phyloP scores from a whole-genome alignment of 306 rosid species.

The Lupinus albus region DNA sequence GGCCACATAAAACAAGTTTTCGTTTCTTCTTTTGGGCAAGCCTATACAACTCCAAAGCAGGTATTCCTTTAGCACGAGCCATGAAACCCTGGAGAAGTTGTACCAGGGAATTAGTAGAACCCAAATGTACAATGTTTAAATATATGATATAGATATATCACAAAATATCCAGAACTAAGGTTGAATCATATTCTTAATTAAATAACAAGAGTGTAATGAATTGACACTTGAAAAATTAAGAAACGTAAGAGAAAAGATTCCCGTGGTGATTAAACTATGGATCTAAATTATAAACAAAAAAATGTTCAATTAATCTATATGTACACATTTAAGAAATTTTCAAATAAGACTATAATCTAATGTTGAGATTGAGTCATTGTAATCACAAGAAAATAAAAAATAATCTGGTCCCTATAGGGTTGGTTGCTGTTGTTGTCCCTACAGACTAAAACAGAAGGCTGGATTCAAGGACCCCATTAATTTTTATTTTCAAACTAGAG shows the following conservation, averaged over 20 bases:
- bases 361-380: too few species aligned
- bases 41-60: conserved; percentile 90
- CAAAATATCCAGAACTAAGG: conserved; percentile 29
- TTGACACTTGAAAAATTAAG: too few species aligned
- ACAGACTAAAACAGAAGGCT: neutral
- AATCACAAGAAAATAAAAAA: too few species aligned
- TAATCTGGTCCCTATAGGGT: neutral
- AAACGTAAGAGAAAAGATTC: neutral
- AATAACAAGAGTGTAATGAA: neutral
- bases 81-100: conserved; percentile 71
- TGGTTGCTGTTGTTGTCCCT: too few species aligned
- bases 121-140: neutral
- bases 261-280: conserved; percentile 6
- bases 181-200: neutral
- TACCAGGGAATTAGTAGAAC: conserved; percentile 12
- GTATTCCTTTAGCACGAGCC: conserved; percentile 99
- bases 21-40: conserved; percentile 96
- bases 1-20: conserved; percentile 93
- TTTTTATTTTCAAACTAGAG: neutral
- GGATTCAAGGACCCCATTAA: conserved; percentile 15
- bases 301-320: too few species aligned
- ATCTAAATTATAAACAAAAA: neutral
- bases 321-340: too few species aligned
- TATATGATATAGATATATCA: conserved; percentile 1
- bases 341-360: too few species aligned